Evolutionary conservation across 768 basidiomycete genomes (phyloP).

Genomic region (Saitozyma podzolica): DNA sequence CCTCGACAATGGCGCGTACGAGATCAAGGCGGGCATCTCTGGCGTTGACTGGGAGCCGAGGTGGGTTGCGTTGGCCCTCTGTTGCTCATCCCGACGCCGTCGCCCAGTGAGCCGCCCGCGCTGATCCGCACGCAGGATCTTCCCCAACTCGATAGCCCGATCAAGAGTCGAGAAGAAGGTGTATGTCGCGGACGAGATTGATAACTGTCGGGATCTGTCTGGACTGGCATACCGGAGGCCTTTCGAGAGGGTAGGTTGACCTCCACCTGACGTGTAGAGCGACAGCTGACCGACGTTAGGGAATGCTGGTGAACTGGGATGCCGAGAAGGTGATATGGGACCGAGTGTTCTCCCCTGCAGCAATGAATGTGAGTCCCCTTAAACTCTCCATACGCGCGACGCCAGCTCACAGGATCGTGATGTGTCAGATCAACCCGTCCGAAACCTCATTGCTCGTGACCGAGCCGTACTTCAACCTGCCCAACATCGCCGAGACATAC

Average conservation of each 20-base stretch:
- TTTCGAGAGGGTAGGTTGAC: conserved; percentile 71
- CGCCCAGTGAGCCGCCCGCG: neutral
- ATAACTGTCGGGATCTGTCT: conserved; percentile 71
- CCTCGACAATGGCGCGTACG: conserved; percentile 83
- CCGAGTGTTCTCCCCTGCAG: conserved; percentile 72
- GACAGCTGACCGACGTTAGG: conserved; percentile 57
- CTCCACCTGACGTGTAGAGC: neutral
- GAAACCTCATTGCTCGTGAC: conserved; percentile 78
- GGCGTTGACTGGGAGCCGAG: conserved; percentile 39
- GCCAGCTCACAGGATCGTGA: neutral
- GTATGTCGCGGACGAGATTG: conserved; percentile 84
- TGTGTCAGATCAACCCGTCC: conserved; percentile 66
- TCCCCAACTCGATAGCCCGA: conserved; percentile 78
- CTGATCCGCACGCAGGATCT: conserved; percentile 56
- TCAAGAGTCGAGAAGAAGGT: conserved; percentile 79
- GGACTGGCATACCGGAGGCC: conserved; percentile 79
- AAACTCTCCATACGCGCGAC: neutral
- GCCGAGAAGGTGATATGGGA: conserved; percentile 95
- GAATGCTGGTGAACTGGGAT: conserved; percentile 92
- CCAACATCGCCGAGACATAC: conserved; percentile 85
- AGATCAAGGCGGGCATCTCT: conserved; percentile 73
- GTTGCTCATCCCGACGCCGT: neutral
- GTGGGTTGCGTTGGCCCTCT: conserved; percentile 9
- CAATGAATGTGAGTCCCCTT: conserved; percentile 60
- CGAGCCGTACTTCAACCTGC: conserved; percentile 91